Base-by-base conservation (phyloP, 1,139 yeast species). In the Candida sp. region DNA sequence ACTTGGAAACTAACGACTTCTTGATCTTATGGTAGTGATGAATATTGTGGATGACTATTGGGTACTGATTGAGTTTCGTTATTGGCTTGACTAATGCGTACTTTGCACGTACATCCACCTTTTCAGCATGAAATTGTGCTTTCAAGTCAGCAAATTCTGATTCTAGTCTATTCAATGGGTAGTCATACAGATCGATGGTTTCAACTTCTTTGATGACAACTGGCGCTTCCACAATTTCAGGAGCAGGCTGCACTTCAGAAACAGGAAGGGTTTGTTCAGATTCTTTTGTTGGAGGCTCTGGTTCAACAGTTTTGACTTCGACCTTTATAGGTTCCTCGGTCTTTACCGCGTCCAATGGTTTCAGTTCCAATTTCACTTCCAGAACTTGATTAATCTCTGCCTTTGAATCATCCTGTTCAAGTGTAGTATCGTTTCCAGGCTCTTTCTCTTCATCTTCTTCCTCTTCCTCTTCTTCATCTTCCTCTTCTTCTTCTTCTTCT, bases 91-190 rank as follows among this genome's bases (percentile, higher is more conserved):
- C 59, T 27, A 62, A 54, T 5, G 67, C 54, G 45, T 69, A 65
- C 48, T 65, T 66, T 40, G 64, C 54, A 17, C 53, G 47, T 12
- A 52, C 48, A 11, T 44, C 42, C 23, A 55, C 56, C 23, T 53
- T 56, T 5, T 53, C 55, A 7, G 45, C 37, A 23, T 49, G 47
- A 11, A 79, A 72, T 48, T 80, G 78, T 45, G 71, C 71, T 56
- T 81, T 74, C 42, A 88, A 63, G n/a, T 80, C 80, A 70, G 83
- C 77, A 27, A 79, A 73, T 50, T 74, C 74, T 11, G 80, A 69
- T 48, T 88, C 90, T 5, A 83, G 58, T 51, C 72, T 69, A 38
- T 72, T 71, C 66, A 86, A 68, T 0, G 96, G 96, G 56, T 78
- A 86, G 2, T 72, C 54, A 49, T 75, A 70, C 34, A 42, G 44